Percentiles rank a stretch among this genome's conserved stretches.
phyloP scores from a whole-genome alignment of 2,329 filamentous ascomycete species.

The Fusarium protoensiforme region DNA sequence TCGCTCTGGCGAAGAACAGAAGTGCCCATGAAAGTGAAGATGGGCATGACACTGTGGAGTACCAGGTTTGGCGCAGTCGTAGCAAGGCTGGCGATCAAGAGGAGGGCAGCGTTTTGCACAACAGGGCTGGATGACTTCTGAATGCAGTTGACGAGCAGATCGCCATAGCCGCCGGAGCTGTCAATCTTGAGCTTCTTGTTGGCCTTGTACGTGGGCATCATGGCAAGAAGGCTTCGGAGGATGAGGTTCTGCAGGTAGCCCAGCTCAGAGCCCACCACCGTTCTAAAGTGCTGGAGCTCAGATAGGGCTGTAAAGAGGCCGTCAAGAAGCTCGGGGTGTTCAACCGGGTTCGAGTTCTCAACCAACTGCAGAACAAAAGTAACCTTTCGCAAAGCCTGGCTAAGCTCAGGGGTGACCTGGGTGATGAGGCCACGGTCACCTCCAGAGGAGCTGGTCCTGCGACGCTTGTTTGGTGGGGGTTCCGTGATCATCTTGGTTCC shows the following conservation, averaged over 20 bases:
- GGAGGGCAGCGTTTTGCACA: constrained; percentile 90
- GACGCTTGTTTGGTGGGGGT: constrained; percentile 79
- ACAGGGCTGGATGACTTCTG: constrained; percentile 91
- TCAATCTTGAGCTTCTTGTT: constrained; percentile 75
- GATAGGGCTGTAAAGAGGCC: constrained; percentile 86
- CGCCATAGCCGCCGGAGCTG: constrained; percentile 82
- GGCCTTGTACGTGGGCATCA: constrained; percentile 80
- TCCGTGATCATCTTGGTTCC: constrained; percentile 78
- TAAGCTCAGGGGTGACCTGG: constrained; percentile 73
- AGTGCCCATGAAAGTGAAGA: constrained; percentile 97
- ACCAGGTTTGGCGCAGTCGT: constrained; percentile 90
- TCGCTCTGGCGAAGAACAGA: constrained; percentile 93
- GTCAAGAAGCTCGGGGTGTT: constrained; percentile 80
- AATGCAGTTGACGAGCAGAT: constrained; percentile 93
- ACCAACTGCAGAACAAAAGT: constrained; percentile 91
- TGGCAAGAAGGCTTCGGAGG: constrained; percentile 82
- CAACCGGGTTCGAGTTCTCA: constrained; percentile 80
- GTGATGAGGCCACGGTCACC: constrained; percentile 68
- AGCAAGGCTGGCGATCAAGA: constrained; percentile 88
- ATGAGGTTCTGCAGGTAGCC: constrained; percentile 91
- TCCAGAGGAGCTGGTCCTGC: constrained; percentile 80
- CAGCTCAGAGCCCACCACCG: constrained; percentile 84
- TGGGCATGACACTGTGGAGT: constrained; percentile 97
- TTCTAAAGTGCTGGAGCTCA: constrained; percentile 86
- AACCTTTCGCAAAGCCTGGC: constrained; percentile 76